phyloP scores from a whole-genome alignment of 2,329 filamentous ascomycete species.

The Talaromyces funiculosus region DNA sequence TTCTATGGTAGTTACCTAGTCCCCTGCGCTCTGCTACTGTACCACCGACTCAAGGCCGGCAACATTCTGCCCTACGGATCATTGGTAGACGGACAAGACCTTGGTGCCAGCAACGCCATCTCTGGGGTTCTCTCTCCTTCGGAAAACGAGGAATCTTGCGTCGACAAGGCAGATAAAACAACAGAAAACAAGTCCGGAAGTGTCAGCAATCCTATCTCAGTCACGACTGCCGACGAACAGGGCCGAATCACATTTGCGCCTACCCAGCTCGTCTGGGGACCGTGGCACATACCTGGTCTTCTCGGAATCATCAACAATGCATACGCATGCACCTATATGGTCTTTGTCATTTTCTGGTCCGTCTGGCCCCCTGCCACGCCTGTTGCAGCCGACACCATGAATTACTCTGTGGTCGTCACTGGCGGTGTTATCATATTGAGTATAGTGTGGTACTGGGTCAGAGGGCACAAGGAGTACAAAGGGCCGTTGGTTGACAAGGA shows the following conservation, averaged over 20 bases:
- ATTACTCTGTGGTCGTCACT: slow-evolving; percentile 46
- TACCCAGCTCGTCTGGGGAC: slow-evolving; percentile 46
- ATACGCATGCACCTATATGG: slow-evolving; percentile 49
- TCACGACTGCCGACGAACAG: slow-evolving; percentile 4
- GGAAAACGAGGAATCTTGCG: not conserved
- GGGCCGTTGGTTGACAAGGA: slow-evolving; percentile 14
- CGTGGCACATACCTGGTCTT: slow-evolving; percentile 49
- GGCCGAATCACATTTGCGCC: slow-evolving; percentile 22
- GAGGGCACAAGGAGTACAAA: slow-evolving; percentile 34
- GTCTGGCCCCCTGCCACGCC: slow-evolving; percentile 42
- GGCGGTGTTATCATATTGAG: slow-evolving; percentile 41
- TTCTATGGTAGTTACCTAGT: slow-evolving; percentile 35
- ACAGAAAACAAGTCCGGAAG: not conserved
- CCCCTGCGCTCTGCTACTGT: slow-evolving; percentile 28
- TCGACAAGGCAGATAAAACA: not conserved
- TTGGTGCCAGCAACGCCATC: not conserved
- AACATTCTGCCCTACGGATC: slow-evolving; percentile 35
- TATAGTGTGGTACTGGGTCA: slow-evolving; percentile 38
- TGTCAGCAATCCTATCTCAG: not conserved
- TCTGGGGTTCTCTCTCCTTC: not conserved
- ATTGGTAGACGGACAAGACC: slow-evolving; percentile 21
- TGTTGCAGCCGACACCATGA: slow-evolving; percentile 38
- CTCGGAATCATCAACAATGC: slow-evolving; percentile 51
- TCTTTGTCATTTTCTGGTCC: slow-evolving; percentile 53
- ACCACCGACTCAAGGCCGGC: slow-evolving; percentile 28